Percentiles rank a stretch among this genome's conserved stretches.
Evolutionary conservation across 2,329 filamentous ascomycete species (phyloP).

Genomic region (Periconia macrospinosa): DNA sequence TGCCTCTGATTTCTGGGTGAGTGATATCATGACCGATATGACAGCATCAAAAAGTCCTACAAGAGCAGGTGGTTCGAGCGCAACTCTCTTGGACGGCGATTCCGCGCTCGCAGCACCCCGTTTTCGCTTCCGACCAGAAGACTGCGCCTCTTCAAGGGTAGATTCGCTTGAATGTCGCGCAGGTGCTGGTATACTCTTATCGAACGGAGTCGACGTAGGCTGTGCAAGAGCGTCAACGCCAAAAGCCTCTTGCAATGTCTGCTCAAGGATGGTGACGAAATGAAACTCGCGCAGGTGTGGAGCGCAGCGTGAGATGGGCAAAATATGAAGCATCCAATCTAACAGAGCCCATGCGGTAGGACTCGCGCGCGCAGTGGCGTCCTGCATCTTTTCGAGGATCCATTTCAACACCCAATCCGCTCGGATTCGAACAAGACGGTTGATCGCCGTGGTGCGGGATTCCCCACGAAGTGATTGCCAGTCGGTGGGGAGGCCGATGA

Average conservation of each 20-base stretch:
- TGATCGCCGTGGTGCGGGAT: slow-evolving; percentile 9
- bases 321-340: slow-evolving; percentile 61
- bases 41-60: slow-evolving; percentile 27
- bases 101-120: slow-evolving; percentile 22
- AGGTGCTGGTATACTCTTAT: slow-evolving; percentile 10
- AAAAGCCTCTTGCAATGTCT: slow-evolving; percentile 62
- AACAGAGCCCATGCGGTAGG: slow-evolving; percentile 62
- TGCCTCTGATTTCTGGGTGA: slow-evolving; percentile 18
- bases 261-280: slow-evolving; percentile 68
- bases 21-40: slow-evolving; percentile 19
- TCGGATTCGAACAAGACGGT: slow-evolving; percentile 35
- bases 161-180: slow-evolving; percentile 33
- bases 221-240: slow-evolving; percentile 12
- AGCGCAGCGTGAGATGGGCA: slow-evolving; percentile 70
- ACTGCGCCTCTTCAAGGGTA: slow-evolving; percentile 21
- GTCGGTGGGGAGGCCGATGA: slow-evolving; percentile 40
- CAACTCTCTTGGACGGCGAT: slow-evolving; percentile 17
- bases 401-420: slow-evolving; percentile 70
- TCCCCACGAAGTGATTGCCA: slow-evolving; percentile 23
- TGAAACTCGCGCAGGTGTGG: slow-evolving; percentile 70
- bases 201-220: slow-evolving; percentile 4
- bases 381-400: slow-evolving; percentile 63
- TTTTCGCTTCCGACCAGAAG: slow-evolving; percentile 39
- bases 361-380: slow-evolving; percentile 47
- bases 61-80: slow-evolving; percentile 13